phyloP scores from a whole-genome alignment of 169 alveolate genomes.

The Condylostoma magnum region DNA sequence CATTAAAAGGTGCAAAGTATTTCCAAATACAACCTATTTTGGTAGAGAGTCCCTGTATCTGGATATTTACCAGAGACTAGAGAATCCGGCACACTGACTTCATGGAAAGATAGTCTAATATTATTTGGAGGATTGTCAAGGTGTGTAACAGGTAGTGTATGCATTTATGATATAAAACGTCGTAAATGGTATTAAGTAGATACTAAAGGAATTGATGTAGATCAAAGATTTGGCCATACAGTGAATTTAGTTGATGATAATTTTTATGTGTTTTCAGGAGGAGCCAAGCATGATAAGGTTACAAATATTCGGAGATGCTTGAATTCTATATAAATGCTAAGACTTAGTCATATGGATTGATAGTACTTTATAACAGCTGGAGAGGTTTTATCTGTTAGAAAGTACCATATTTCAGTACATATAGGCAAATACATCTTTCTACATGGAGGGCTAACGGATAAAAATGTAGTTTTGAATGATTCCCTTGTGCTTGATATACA shows the following conservation, averaged over 20 bases:
- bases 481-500: slow-evolving; percentile 3
- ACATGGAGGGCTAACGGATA: slow-evolving; percentile 26
- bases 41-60: neutral
- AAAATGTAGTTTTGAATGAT: slow-evolving; percentile 14
- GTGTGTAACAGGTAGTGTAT: neutral
- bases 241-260: neutral
- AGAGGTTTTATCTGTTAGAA: neutral
- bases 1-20: too few relatives aligned
- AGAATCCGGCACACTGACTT: slow-evolving; percentile 18
- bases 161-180: neutral
- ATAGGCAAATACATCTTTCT: slow-evolving; percentile 24
- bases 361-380: slow-evolving; percentile 17
- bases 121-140: slow-evolving; percentile 24
- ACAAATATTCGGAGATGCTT: slow-evolving; percentile 19
- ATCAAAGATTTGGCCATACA: slow-evolving; percentile 28
- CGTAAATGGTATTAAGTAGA: slow-evolving; percentile 10
- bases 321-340: slow-evolving; percentile 10
- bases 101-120: neutral
- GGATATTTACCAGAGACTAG: slow-evolving; percentile 32
- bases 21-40: too few relatives aligned
- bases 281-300: neutral
- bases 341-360: neutral
- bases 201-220: neutral
- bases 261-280: slow-evolving; percentile 27
- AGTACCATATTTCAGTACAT: slow-evolving; percentile 1